Evolutionary conservation across 305 asterid genomes (phyloP).

Genomic region (Fraxinus baroniana): DNA sequence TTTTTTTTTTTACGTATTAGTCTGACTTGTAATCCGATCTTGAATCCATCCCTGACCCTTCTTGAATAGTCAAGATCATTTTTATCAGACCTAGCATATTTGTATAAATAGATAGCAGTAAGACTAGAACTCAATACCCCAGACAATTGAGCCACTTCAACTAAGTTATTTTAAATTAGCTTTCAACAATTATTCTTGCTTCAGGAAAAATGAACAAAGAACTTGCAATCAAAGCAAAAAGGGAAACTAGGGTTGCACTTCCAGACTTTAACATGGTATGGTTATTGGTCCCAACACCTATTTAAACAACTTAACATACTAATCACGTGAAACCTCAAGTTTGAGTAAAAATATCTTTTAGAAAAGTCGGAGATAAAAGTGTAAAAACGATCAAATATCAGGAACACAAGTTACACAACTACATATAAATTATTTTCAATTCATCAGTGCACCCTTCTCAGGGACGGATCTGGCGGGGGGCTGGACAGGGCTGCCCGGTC

Average conservation of each 20-base stretch:
- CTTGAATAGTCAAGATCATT: not conserved
- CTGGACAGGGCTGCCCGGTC: too few species aligned
- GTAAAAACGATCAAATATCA: not conserved
- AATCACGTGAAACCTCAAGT: not conserved
- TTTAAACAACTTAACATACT: too few species aligned
- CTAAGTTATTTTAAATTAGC: too few species aligned
- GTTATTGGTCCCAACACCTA: not conserved
- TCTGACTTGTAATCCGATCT: too few species aligned
- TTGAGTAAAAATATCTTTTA: not conserved
- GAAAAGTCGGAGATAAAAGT: not conserved
- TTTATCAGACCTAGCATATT: too few species aligned
- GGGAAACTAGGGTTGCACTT: not conserved
- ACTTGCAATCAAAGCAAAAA: not conserved
- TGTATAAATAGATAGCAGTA: not conserved
- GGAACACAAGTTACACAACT: not conserved
- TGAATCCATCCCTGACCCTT: not conserved
- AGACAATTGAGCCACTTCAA: not conserved
- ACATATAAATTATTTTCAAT: not conserved
- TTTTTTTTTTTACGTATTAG: too few species aligned
- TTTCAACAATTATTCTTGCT: not conserved
- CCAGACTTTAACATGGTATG: not conserved
- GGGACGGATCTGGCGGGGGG: too few species aligned
- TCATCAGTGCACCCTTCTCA: not conserved
- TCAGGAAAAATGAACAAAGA: not conserved
- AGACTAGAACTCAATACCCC: not conserved